Conservation (phyloP, 1,284 basidiomycete species). For the Cryptococcus sp. region DNA sequence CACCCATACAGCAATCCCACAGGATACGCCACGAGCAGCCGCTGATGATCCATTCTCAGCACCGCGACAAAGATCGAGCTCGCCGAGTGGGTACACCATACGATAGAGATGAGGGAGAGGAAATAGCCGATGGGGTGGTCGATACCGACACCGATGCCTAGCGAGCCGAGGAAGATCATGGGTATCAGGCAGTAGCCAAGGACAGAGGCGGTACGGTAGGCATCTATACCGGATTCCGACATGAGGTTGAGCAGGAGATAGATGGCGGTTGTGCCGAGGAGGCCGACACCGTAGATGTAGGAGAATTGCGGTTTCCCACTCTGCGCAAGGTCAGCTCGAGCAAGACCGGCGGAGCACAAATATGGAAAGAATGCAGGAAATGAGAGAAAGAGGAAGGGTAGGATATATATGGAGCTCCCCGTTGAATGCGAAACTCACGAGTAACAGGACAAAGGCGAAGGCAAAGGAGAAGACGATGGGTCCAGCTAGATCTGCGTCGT, state of each 20-base stretch:
- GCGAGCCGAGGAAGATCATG: slow-evolving; percentile 89
- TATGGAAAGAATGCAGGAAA: no score
- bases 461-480: slow-evolving; percentile 89
- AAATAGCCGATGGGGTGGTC: slow-evolving; percentile 80
- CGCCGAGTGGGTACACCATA: slow-evolving; percentile 94
- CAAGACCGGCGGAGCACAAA: no score
- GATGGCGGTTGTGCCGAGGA: slow-evolving; percentile 88
- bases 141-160: slow-evolving; percentile 80
- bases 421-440: no score
- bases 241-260: slow-evolving; percentile 96
- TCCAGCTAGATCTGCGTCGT: slow-evolving; percentile 96
- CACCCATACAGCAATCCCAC: slow-evolving; percentile 86
- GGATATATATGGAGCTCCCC: no score
- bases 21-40: slow-evolving; percentile 88
- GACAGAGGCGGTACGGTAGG: slow-evolving; percentile 91
- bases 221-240: slow-evolving; percentile 92
- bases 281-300: slow-evolving; percentile 96
- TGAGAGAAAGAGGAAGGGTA: no score
- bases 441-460: slow-evolving; percentile 83
- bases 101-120: slow-evolving; percentile 69
- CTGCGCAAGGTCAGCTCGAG: slow-evolving; percentile 48
- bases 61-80: slow-evolving; percentile 91
- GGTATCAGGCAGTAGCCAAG: slow-evolving; percentile 95
- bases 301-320: slow-evolving; percentile 98
- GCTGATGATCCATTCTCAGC: slow-evolving; percentile 85